These are phyloP conservation scores for Incumbomyces delicatus DNA, from an alignment of 2,329 filamentous ascomycete genomes.

Conservation along the genomic window DNA sequence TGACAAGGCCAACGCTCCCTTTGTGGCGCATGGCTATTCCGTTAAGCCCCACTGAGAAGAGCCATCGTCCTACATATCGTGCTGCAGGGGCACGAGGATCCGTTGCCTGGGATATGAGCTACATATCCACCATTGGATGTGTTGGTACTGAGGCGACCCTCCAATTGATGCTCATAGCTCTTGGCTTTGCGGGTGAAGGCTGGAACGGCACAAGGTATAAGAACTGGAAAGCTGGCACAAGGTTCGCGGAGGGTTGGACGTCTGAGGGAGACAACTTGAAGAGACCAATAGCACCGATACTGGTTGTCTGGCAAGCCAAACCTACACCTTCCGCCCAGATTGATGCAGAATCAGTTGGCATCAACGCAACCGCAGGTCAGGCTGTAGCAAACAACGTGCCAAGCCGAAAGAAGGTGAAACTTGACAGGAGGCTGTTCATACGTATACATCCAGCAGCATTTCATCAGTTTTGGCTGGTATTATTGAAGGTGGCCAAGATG, in stretches of 20 bases:
- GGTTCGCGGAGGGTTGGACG: slow-evolving; percentile 49
- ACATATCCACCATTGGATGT: slow-evolving; percentile 75
- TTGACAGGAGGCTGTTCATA: slow-evolving; percentile 52
- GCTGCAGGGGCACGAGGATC: slow-evolving; percentile 65
- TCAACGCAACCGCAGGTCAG: neutral
- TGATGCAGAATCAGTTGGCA: slow-evolving; percentile 11
- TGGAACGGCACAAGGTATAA: slow-evolving; percentile 54
- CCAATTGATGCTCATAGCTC: slow-evolving; percentile 52
- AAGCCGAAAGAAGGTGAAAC: slow-evolving; percentile 24
- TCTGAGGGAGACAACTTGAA: slow-evolving; percentile 45
- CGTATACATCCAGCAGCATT: slow-evolving; percentile 73
- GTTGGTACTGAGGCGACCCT: slow-evolving; percentile 58
- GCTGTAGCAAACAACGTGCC: neutral
- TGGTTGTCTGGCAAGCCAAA: slow-evolving; percentile 55
- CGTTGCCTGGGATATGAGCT: slow-evolving; percentile 88
- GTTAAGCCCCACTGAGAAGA: slow-evolving; percentile 77
- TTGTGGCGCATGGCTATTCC: slow-evolving; percentile 89
- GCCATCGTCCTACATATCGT: slow-evolving; percentile 78
- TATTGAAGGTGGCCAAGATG: slow-evolving; percentile 49
- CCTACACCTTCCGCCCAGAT: slow-evolving; percentile 15
- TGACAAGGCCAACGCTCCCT: slow-evolving; percentile 68
- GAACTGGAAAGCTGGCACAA: slow-evolving; percentile 60
- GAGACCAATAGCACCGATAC: slow-evolving; percentile 60
- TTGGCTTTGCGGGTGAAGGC: slow-evolving; percentile 53
- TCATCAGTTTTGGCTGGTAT: slow-evolving; percentile 53